Evolutionary conservation across 176 grass and related monocot genomes (phyloP).

Genomic region (Aegilops umbellulata): DNA sequence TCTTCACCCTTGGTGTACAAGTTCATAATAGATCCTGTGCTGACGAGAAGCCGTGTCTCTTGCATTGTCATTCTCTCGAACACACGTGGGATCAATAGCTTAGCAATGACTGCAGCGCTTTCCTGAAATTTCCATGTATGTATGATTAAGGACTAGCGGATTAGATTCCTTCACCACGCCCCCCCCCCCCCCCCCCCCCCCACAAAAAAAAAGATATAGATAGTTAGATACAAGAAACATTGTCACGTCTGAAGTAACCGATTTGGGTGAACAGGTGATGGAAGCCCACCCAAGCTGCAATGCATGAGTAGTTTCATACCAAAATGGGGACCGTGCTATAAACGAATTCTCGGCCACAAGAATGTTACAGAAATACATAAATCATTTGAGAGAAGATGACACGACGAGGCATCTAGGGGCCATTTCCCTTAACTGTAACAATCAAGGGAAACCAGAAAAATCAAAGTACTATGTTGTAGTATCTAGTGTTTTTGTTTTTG

Average conservation of each 20-base stretch:
- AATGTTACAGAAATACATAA: background rate
- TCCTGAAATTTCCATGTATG: constrained; percentile 53
- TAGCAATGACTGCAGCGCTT: constrained; percentile 59
- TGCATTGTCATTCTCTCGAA: constrained; percentile 88
- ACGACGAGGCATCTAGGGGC: background rate
- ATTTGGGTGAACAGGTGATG: background rate
- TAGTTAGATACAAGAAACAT: background rate
- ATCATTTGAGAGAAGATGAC: background rate
- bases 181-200: no score
- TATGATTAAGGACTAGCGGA: background rate
- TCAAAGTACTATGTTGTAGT: background rate
- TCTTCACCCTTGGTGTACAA: constrained; percentile 70
- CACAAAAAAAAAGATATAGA: background rate
- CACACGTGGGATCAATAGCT: constrained; percentile 69
- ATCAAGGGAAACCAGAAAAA: background rate
- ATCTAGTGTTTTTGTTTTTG: background rate
- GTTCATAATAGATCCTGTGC: constrained; percentile 66
- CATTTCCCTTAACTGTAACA: background rate
- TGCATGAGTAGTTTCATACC: background rate
- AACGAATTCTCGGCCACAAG: background rate
- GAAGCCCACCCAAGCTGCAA: background rate
- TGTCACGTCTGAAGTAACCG: background rate
- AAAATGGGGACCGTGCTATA: background rate
- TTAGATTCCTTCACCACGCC: background rate
- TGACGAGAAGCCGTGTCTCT: constrained; percentile 63